phyloP scores from a whole-genome alignment of 2,329 filamentous ascomycete genomes.

The Sporothrix curviconia region DNA sequence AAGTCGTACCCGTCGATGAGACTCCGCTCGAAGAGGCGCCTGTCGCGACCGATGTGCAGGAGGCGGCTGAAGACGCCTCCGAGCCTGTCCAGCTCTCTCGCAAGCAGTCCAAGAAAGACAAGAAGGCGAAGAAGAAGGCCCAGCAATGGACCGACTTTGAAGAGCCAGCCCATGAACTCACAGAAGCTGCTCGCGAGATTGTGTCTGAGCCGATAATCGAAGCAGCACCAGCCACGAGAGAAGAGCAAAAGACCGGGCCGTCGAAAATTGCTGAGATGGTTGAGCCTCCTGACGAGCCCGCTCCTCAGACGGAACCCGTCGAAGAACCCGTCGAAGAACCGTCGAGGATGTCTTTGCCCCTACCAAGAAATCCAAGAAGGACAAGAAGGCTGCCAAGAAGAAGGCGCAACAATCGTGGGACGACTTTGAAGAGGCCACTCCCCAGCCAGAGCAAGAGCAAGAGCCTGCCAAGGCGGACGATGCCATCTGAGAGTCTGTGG shows the following conservation, averaged over 20 bases:
- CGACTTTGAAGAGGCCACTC: background rate
- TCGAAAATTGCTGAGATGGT: background rate
- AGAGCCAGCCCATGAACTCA: too few species aligned
- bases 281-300: background rate
- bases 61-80: background rate
- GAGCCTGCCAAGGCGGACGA: background rate
- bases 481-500: background rate
- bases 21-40: too few species aligned
- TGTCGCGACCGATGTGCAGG: background rate
- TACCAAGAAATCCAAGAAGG: conserved; percentile 3
- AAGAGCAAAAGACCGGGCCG: background rate
- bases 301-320: background rate
- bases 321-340: too few species aligned
- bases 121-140: too few species aligned
- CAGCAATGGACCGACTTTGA: too few species aligned
- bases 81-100: too few species aligned
- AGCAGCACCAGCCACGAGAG: background rate
- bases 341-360: background rate
- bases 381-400: conserved; percentile 7
- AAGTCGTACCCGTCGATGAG: background rate
- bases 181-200: too few species aligned
- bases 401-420: conserved; percentile 4
- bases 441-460: background rate
- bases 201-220: background rate
- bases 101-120: background rate